Base-by-base conservation (phyloP, 2,329 filamentous ascomycete species). In the Diaporthe vexans region DNA sequence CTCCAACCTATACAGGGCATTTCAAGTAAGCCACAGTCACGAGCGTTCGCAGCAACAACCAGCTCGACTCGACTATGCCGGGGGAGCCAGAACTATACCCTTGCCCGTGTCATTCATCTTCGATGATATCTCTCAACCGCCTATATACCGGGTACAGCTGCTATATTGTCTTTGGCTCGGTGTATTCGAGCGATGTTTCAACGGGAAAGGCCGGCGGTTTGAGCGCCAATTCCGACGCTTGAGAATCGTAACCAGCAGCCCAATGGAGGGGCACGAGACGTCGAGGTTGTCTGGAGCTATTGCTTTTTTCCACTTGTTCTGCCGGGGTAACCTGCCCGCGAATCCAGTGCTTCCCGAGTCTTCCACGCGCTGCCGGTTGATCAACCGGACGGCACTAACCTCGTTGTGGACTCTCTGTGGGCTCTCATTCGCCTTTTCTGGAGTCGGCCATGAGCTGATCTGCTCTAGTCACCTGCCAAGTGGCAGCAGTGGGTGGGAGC, bases 401-500 rank as follows among this genome's bases (percentile, higher is more conserved):
- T 48, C 21, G 33, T 46, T 65, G 48, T 37, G 24, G 58, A 35
- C 52, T 26, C 58, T 33, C 29, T 33, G 13, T 13, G 37, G 11
- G 4, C 37, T 40, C 37, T 57, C 48, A 74, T 74, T 74, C 73
- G 73, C 40, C 33, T 37, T 26, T 37, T 26, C 43, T 63, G 68
- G 59, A 10, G 37, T 40, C 52, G 58, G 35, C 68, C 56, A 21
- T 26, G 73, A 19, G 58, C 48, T 52, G 59, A 74, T 74, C 68
- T 74, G 68, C 40, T 35, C 67, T 67, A 74, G 73, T 67, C 57
- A 59, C 58, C 67, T 74, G 73, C 73, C 73, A 72, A 68, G 73
- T 74, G 37, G 46, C 68, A 35, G n/a, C 52, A 57, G 37, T n/a
- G 57, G 73, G 58, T 56, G 61, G 68, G 51, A 71, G 52, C 72